Base-by-base conservation (phyloP, 345 rosid genomes). In the Aegle marmelos region DNA sequence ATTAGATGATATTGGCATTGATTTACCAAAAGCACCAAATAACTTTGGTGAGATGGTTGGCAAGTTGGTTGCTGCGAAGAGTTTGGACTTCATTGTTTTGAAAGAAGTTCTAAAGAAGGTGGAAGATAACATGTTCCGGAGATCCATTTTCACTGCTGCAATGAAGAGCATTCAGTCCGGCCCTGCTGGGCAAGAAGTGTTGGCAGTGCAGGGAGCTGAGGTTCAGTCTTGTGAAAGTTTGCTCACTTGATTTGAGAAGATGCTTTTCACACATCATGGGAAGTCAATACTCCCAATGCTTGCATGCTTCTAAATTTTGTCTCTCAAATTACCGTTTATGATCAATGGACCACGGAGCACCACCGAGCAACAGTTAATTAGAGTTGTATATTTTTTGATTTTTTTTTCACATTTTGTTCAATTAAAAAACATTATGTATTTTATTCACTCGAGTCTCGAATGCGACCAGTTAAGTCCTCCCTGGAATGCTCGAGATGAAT, bases 1-100 rank as follows among this genome's bases (percentile, higher is more conserved):
- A 87, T 56, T 94, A 81, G 98, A 94, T 70, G 98, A 94, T 79
- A 82, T 94, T 39, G 98, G 89, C 61, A 90, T 94, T 27, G 98
- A 94, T 82, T 80, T 91, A 60, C 97, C 98, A 0, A 93, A 85
- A 73, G 98, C 98, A 48, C 95, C 97, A 2, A 73, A 75, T 72
- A 85, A 87, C 80, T 93, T 89, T 61, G 97, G 98, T 73, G 93
- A 90, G 79, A 85, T 93, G 37, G 39, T 91, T 1, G 98, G 95
- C n/a, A 86, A 73, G 76, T 67, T 95, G 57, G 79, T 88, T 57
- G 14, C 89, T 54, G 87, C 84, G 2, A 87, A 88, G 16, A 87
- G 85, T 41, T 69, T 89, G 85, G 88, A 90, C 75, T 93, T 93
- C 76, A 85, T 82, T 67, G 80, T 84, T 72, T 83, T 91, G 24